Conservation (phyloP, 768 basidiomycete species). For the Obba rivulosa region DNA sequence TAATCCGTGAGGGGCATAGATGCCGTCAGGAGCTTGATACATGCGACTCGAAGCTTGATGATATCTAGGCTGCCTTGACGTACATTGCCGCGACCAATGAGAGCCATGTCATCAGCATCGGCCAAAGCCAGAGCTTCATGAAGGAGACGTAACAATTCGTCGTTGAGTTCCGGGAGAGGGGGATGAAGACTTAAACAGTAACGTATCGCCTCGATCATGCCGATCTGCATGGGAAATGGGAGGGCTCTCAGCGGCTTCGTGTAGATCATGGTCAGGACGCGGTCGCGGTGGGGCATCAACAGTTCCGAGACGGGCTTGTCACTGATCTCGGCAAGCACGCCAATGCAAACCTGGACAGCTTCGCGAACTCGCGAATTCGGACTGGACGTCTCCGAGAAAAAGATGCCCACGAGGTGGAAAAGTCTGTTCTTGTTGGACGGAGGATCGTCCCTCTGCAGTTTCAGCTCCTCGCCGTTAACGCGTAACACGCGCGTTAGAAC, state of each 20-base stretch:
- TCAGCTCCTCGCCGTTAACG: slow-evolving; percentile 49
- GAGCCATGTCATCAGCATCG: slow-evolving; percentile 87
- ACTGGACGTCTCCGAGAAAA: slow-evolving; percentile 85
- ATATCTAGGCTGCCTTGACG: slow-evolving; percentile 80
- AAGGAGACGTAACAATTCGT: slow-evolving; percentile 84
- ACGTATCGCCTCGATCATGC: slow-evolving; percentile 94
- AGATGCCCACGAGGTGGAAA: slow-evolving; percentile 69
- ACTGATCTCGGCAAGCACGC: slow-evolving; percentile 68
- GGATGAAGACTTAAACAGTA: slow-evolving; percentile 89
- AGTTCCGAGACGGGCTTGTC: slow-evolving; percentile 70
- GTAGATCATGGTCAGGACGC: slow-evolving; percentile 85
- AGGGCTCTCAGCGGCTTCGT: slow-evolving; percentile 95
- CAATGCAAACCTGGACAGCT: slow-evolving; percentile 77
- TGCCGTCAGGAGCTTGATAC: slow-evolving; percentile 88
- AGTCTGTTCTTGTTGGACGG: slow-evolving; percentile 40
- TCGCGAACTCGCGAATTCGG: slow-evolving; percentile 81
- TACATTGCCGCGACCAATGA: slow-evolving; percentile 67
- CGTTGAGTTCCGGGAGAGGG: slow-evolving; percentile 85
- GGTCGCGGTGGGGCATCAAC: slow-evolving; percentile 79
- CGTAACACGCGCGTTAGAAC: slow-evolving; percentile 66
- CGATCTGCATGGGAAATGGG: slow-evolving; percentile 93
- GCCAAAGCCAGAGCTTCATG: slow-evolving; percentile 94
- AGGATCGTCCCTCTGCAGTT: slow-evolving; percentile 39
- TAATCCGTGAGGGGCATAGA: slow-evolving; percentile 95
- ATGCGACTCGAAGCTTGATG: slow-evolving; percentile 86